phyloP scores from a whole-genome alignment of 495 filamentous ascomycete genomes.

The Daldinia caldariorum region DNA sequence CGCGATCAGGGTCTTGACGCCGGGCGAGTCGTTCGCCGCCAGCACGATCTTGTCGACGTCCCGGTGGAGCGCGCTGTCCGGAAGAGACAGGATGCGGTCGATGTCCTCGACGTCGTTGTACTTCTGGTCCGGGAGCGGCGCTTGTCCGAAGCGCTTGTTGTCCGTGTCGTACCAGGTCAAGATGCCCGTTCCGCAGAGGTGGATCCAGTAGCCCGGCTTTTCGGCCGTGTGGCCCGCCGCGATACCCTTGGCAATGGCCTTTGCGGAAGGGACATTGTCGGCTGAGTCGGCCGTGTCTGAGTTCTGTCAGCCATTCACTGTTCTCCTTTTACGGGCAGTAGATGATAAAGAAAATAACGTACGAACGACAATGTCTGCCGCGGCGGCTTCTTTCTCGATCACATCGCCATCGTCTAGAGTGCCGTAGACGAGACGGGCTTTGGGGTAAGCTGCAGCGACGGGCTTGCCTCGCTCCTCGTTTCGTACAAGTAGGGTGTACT shows the following conservation, averaged over 20 bases:
- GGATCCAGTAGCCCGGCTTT: slow-evolving; percentile 61
- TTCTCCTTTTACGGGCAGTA: not conserved
- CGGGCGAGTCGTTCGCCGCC: slow-evolving; percentile 52
- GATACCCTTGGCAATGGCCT: slow-evolving; percentile 57
- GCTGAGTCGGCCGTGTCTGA: slow-evolving; percentile 60
- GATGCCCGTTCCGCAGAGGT: slow-evolving; percentile 59
- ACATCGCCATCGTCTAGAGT: slow-evolving; percentile 64
- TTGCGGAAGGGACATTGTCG: slow-evolving; percentile 54
- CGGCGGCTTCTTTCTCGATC: slow-evolving; percentile 66
- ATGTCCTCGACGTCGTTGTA: slow-evolving; percentile 54
- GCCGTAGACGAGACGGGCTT: slow-evolving; percentile 63
- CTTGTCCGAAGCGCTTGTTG: slow-evolving; percentile 54
- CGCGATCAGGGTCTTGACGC: slow-evolving; percentile 74
- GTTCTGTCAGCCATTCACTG: not conserved
- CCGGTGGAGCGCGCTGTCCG: slow-evolving; percentile 55
- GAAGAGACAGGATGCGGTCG: slow-evolving; percentile 50
- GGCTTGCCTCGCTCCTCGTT: slow-evolving; percentile 70
- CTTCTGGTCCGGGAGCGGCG: slow-evolving; percentile 50
- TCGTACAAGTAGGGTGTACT: slow-evolving; percentile 73
- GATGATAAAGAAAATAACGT: slow-evolving; percentile 38
- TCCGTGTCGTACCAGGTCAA: slow-evolving; percentile 57
- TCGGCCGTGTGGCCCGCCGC: slow-evolving; percentile 56
- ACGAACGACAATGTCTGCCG: slow-evolving; percentile 75
- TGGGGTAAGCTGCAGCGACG: slow-evolving; percentile 68
- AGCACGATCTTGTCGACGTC: slow-evolving; percentile 59